Conservation (phyloP, 83 land plant species). For the Diphasiastrum complanatum region DNA sequence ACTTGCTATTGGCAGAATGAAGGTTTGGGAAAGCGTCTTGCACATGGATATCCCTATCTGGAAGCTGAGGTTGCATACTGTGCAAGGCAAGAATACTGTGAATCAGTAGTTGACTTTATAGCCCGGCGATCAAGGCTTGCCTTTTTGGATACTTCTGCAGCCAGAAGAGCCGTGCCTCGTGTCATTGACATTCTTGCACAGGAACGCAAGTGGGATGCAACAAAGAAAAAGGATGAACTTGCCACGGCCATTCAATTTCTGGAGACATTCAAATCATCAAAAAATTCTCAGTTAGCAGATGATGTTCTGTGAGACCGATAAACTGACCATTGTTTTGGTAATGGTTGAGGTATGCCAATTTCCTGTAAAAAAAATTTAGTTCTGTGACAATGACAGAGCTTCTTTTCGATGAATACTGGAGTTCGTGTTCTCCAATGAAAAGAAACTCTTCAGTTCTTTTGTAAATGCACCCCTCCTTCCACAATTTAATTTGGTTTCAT, state of each 20-base stretch:
- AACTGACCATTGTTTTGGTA: slow-evolving; percentile 23
- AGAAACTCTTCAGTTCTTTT: no score
- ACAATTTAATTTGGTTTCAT: no score
- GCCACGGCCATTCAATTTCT: slow-evolving; percentile 56
- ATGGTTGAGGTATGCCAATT: background rate
- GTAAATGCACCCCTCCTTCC: no score
- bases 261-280: slow-evolving; percentile 83
- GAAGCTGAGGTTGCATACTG: slow-evolving; percentile 99
- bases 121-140: slow-evolving; percentile 88
- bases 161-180: slow-evolving; percentile 66
- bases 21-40: slow-evolving; percentile 77
- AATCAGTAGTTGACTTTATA: slow-evolving; percentile 92
- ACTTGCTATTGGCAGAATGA: slow-evolving; percentile 50
- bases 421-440: no score
- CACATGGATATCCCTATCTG: slow-evolving; percentile 89
- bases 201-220: slow-evolving; percentile 79
- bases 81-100: slow-evolving; percentile 94
- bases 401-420: no score
- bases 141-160: slow-evolving; percentile 93
- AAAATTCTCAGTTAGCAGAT: slow-evolving; percentile 81
- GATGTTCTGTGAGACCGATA: no score
- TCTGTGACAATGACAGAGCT: no score
- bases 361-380: background rate
- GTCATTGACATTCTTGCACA: slow-evolving; percentile 69
- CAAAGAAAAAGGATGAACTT: slow-evolving; percentile 51